Evolutionary conservation across 768 basidiomycete genomes (phyloP).

Genomic region (Suillus occidentalis): DNA sequence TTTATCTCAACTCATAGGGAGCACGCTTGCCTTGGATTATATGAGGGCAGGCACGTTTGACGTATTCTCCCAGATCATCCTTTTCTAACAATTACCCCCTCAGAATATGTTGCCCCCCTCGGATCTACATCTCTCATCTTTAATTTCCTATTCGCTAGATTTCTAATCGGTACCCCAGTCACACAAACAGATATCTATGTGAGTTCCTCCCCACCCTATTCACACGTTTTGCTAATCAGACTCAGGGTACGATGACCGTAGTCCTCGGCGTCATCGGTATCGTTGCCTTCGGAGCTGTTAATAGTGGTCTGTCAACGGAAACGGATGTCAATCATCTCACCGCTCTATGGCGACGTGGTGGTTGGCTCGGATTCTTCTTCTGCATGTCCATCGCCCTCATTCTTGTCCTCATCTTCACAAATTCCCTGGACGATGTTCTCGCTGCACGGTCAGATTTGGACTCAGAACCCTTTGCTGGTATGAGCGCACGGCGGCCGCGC

Average conservation of each 20-base stretch:
- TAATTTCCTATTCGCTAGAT: slow-evolving; percentile 93
- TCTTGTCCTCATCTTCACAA: slow-evolving; percentile 64
- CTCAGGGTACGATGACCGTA: slow-evolving; percentile 78
- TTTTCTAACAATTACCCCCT: slow-evolving; percentile 16
- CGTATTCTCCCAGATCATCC: slow-evolving; percentile 3
- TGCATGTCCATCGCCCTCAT: slow-evolving; percentile 70
- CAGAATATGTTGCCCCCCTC: slow-evolving; percentile 94
- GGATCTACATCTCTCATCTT: slow-evolving; percentile 93
- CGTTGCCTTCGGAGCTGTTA: slow-evolving; percentile 83
- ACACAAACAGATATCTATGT: slow-evolving; percentile 83
- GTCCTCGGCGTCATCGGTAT: slow-evolving; percentile 85
- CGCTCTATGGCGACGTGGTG: slow-evolving; percentile 77
- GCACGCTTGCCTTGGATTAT: slow-evolving; percentile 83
- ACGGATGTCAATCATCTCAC: slow-evolving; percentile 77
- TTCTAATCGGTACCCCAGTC: slow-evolving; percentile 83
- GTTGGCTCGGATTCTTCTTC: slow-evolving; percentile 93
- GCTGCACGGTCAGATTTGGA: slow-evolving; percentile 67
- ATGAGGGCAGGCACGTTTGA: slow-evolving; percentile 71
- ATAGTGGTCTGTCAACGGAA: slow-evolving; percentile 73
- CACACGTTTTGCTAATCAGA: slow-evolving; percentile 4
- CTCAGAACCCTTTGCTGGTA: slow-evolving; percentile 51
- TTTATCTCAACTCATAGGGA: slow-evolving; percentile 83
- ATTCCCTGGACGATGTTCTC: slow-evolving; percentile 73
- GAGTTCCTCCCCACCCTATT: slow-evolving; percentile 25
- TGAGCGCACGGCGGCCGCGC: slow-evolving; percentile 31